Evolutionary conservation across 805 yeast genomes (phyloP), one percentile per base, ranked within the genome.

Genomic region (Metschnikowia aberdeeniae): DNA sequence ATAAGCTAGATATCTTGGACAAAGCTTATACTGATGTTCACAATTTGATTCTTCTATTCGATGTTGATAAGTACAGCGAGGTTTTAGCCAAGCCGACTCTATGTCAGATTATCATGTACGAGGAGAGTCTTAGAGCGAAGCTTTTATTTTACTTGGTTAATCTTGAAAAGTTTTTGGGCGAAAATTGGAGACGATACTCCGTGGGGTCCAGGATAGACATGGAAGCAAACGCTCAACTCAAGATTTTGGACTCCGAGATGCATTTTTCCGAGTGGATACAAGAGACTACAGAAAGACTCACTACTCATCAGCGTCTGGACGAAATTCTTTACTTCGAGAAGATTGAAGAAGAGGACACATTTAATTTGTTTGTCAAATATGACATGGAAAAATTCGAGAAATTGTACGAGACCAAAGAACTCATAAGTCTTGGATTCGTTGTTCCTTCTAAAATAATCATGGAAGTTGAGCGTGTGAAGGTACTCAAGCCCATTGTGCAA

Each of bases 141-240:
- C 29, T 63, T 4, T 40, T 51, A 11, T 63, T 57, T 46, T 68
- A 64, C 44, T 38, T 54, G 10, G 28, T n/a, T 0, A 54, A 53
- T 33, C 53, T 71, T 12, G 44, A 51, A 7, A 45, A 36, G n/a
- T 36, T 64, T 6, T 54, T 68, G 19, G 76, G 76, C 0, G 37
- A 42, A 3, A 61, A 60, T 32, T 71, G 76, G 76, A 53, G 55
- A 34, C 62, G 66, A 38, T 71, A 63, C 49, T 62, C 74, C 2
- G 36, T 59, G 11, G 97, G 96, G 0, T 75, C 73, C 42, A 77
- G 75, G 49, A 75, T 92, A 1, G 67, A 75, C 9, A 60, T 67
- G 1, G 86, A 80, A 47, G 70, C 78, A 20, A 53, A 59, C 2
- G 61, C 67, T 0, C 67, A 86, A 39, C 55, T 68, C n/a, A 62